phyloP scores from a whole-genome alignment of 2,329 filamentous ascomycete species.

The Neobulgaria alba region DNA sequence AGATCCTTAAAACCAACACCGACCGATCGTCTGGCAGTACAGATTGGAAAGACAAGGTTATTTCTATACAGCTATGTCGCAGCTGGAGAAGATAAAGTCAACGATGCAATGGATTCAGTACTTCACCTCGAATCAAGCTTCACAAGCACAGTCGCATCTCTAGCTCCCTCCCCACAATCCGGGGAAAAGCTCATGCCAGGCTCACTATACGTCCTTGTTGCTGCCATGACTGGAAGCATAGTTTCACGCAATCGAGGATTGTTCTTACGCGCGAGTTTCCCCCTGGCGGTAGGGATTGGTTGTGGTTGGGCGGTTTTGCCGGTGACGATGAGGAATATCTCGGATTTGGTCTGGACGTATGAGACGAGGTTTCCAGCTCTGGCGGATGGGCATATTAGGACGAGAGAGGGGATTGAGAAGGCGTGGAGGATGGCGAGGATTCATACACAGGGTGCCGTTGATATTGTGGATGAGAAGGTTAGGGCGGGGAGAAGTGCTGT shows the following conservation, averaged over 20 bases:
- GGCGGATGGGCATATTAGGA: conserved; percentile 68
- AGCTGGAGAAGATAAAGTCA: conserved; percentile 71
- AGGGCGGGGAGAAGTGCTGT: conserved; percentile 64
- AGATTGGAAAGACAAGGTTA: conserved; percentile 73
- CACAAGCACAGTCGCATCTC: conserved; percentile 77
- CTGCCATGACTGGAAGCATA: conserved; percentile 91
- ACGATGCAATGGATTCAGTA: conserved; percentile 69
- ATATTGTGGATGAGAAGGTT: conserved; percentile 75
- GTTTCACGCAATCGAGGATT: conserved; percentile 81
- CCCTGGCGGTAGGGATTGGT: conserved; percentile 70
- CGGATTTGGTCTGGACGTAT: conserved; percentile 81
- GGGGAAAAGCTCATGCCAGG: conserved; percentile 88
- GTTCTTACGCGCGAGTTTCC: conserved; percentile 66
- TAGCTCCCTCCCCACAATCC: conserved; percentile 77
- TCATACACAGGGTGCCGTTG: conserved; percentile 61
- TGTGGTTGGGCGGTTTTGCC: conserved; percentile 81
- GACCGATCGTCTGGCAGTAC: conserved; percentile 77
- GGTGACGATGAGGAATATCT: conserved; percentile 82
- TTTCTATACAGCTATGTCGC: conserved; percentile 71
- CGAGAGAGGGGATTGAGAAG: conserved; percentile 59
- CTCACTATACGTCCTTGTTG: conserved; percentile 83
- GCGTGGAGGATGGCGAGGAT: conserved; percentile 66
- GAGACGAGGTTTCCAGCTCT: conserved; percentile 82
- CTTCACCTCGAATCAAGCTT: conserved; percentile 84
- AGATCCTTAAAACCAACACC: conserved; percentile 53